A percentile compares a stretch with the other conserved stretches of the same genome.
Evolutionary conservation across 345 rosid genomes (phyloP).

Genomic region (Aquilaria yunnanensis): DNA sequence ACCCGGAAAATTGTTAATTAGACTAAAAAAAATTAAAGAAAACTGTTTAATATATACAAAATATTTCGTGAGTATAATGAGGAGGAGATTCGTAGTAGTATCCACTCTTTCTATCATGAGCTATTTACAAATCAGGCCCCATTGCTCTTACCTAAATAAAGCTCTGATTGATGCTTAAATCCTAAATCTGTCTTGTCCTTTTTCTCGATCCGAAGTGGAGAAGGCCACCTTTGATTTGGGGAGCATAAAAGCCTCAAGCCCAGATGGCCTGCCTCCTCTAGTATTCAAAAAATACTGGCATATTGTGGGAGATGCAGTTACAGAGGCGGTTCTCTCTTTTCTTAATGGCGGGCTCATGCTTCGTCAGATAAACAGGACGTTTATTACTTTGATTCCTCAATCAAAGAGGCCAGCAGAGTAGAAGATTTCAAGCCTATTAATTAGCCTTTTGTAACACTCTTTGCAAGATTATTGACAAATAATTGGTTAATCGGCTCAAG

Average conservation of each 20-base stretch:
- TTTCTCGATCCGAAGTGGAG: neutral
- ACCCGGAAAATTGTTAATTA: no score
- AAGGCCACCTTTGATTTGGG: neutral
- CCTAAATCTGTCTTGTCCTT: no score
- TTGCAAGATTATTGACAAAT: no score
- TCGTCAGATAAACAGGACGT: neutral
- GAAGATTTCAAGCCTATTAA: neutral
- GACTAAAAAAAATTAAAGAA: no score
- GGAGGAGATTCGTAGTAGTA: no score
- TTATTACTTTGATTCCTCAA: neutral
- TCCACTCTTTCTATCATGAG: no score
- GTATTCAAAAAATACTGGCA: neutral
- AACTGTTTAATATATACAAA: no score
- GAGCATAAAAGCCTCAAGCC: neutral
- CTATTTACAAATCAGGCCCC: no score
- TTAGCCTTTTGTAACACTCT: neutral
- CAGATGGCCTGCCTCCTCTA: neutral
- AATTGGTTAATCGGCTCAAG: neutral
- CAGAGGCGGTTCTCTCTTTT: neutral
- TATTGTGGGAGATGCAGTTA: neutral
- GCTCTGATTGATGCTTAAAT: no score
- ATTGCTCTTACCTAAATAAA: no score
- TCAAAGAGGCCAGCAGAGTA: neutral
- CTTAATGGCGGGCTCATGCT: neutral
- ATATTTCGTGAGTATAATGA: no score